phyloP scores from a whole-genome alignment of 1,284 basidiomycete genomes.

The Ceratobasidium sp. region DNA sequence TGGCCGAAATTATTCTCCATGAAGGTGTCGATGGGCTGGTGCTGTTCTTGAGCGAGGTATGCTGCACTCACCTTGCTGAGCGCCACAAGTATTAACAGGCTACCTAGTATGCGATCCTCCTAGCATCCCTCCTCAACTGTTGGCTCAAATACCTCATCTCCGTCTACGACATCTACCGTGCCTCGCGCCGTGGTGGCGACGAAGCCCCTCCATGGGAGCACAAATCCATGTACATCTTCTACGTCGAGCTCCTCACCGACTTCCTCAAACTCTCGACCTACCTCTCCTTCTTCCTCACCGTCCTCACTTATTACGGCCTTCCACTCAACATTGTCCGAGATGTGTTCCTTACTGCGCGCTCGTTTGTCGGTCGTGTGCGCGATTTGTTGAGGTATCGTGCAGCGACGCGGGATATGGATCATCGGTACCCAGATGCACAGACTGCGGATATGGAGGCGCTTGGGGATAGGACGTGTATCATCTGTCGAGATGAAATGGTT shows the following conservation, averaged over 20 bases:
- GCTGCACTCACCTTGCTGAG: slow-evolving; percentile 48
- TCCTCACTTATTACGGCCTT: slow-evolving; percentile 93
- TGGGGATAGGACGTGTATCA: slow-evolving; percentile 95
- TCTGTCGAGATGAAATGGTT: slow-evolving; percentile 98
- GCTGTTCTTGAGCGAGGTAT: slow-evolving; percentile 92
- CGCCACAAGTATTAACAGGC: slow-evolving; percentile 6
- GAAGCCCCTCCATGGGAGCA: slow-evolving; percentile 95
- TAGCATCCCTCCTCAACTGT: slow-evolving; percentile 82
- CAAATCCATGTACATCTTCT: slow-evolving; percentile 97
- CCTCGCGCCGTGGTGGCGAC: slow-evolving; percentile 78
- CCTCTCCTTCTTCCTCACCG: slow-evolving; percentile 90
- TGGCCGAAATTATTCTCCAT: slow-evolving; percentile 79
- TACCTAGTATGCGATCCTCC: slow-evolving; percentile 85
- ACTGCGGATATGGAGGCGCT: slow-evolving; percentile 81
- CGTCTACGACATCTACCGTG: slow-evolving; percentile 81
- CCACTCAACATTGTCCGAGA: slow-evolving; percentile 97
- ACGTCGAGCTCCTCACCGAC: slow-evolving; percentile 93
- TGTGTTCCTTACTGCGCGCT: slow-evolving; percentile 93
- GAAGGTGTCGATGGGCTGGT: slow-evolving; percentile 90
- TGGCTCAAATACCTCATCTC: slow-evolving; percentile 89
- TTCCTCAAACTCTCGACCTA: slow-evolving; percentile 94
- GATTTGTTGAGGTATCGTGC: slow-evolving; percentile 92
- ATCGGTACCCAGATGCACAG: slow-evolving; percentile 94
- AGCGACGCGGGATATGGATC: slow-evolving; percentile 97
- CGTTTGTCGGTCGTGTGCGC: slow-evolving; percentile 86